Conservation (phyloP, 2,329 filamentous ascomycete species). For the Apiospora sp. region DNA sequence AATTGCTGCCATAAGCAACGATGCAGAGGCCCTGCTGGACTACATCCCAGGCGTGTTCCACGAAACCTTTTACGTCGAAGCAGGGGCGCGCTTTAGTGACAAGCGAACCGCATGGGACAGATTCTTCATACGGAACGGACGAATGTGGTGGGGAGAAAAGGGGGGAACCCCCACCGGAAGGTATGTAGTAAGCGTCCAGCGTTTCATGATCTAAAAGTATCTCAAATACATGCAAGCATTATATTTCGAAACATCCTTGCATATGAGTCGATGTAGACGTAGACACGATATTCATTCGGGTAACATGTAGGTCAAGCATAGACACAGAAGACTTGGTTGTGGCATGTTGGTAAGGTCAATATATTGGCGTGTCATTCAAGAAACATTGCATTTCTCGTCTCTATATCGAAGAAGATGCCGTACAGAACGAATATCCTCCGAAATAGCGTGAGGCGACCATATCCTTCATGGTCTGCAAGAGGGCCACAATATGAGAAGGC, state of each 20-base stretch:
- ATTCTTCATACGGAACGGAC: neutral
- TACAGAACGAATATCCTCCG: neutral
- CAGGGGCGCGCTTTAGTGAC: too few relatives aligned
- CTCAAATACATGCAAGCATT: neutral
- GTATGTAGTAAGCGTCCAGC: neutral
- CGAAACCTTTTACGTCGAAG: too few relatives aligned
- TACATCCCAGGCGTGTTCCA: neutral
- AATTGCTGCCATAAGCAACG: neutral
- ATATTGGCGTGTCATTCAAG: neutral
- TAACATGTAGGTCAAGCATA: too few relatives aligned
- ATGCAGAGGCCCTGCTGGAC: neutral
- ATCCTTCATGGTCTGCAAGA: slow-evolving; percentile 13
- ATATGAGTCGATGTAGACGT: neutral
- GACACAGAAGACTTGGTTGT: too few relatives aligned
- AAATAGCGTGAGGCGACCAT: slow-evolving; percentile 8
- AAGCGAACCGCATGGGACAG: neutral
- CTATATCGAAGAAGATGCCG: slow-evolving; percentile 22
- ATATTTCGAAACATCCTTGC: neutral
- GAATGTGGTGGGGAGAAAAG: neutral
- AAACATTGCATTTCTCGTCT: slow-evolving; percentile 21
- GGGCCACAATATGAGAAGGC: slow-evolving; percentile 4
- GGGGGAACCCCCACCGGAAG: neutral
- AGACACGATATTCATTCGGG: neutral
- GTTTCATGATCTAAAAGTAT: neutral
- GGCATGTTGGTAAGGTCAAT: neutral